Evolutionary conservation across 352 stramenopile species (phyloP), one percentile per base, ranked within the genome.

Genomic region (Lagenidium sp.): DNA sequence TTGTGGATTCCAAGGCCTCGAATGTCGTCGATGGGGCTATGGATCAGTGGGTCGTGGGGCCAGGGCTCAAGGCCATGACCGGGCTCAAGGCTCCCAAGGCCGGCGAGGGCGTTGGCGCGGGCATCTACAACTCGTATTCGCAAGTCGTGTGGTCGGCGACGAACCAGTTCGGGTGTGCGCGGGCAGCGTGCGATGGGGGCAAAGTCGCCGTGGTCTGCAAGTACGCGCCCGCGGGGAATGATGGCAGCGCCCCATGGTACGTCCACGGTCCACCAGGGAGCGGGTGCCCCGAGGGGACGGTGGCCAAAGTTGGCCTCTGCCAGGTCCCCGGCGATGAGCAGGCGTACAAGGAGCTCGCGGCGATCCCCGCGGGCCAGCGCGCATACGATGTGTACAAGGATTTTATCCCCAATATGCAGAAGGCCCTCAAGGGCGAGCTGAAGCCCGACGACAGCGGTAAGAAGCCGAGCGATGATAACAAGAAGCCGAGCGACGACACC

Each of bases 61-160:
- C 65, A 7, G 76, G 63, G 4, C 47, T 77, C 46, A 55, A 58
- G 30, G 67, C 63, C 28, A 65, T 85, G 18, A 44, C 50, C 47
- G 75, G 50, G 22, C 18, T 88, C 30, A 41, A 41, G 0, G 65
- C 75, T n/a, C 76, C 76, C 4, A 63, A 65, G 20, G 36, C 41
- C 4, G 70, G 65, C n/a, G 57, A 81, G 1, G 44, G 53, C 0
- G 62, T 88, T 16, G 76, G 76, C 44, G 55, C 60, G 2, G 71
- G 71, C 19, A 60, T 65, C 8, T 85, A 88, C 55, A 83, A 77
- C 53, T 67, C 73, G 31, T 88, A 88, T 50, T 88, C 76, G 44
- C 76, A 85, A 60, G 54, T 85, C 26, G 44, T 88, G n/a, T 88
- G 76, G 76, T 52, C 65, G 4, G 35, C 57, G 18, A 85, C 70